phyloP scores from a whole-genome alignment of 257 asterid species.

The Solanum chmielewskii region DNA sequence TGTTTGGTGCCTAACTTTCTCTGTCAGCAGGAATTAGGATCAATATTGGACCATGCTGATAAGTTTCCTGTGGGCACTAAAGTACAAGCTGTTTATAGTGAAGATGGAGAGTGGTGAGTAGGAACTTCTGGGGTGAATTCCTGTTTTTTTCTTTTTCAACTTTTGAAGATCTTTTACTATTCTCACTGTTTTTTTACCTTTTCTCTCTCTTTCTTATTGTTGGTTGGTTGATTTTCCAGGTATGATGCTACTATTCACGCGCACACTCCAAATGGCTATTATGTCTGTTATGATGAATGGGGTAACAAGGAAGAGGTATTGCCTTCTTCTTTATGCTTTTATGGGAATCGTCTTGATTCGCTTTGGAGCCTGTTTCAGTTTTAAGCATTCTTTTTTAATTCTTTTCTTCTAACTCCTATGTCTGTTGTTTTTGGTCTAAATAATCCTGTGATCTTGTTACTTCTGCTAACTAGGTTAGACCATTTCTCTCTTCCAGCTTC shows the following conservation, averaged over 20 bases:
- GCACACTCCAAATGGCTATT: conserved; percentile 73
- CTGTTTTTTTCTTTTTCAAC: neutral
- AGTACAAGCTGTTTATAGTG: conserved; percentile 98
- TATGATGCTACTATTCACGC: conserved; percentile 78
- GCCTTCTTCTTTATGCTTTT: neutral
- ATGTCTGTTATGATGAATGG: conserved; percentile 70
- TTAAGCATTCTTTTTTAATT: neutral
- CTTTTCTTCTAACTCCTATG: neutral
- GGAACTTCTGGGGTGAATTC: neutral
- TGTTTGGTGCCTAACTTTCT: neutral
- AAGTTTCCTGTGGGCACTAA: conserved; percentile 71
- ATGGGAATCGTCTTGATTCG: neutral
- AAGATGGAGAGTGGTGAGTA: conserved; percentile 92
- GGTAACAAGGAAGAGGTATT: conserved; percentile 96
- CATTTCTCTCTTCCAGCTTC: neutral
- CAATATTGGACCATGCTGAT: conserved; percentile 21
- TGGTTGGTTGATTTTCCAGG: conserved; percentile 76
- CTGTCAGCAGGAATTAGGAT: conserved; percentile 31
- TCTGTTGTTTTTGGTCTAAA: neutral
- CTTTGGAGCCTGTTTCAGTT: neutral
- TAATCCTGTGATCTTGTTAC: neutral
- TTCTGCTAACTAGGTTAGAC: neutral
- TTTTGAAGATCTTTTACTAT: neutral
- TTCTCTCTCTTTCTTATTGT: conserved; percentile 20
- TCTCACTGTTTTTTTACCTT: conserved; percentile 21